Percentiles rank a stretch among this genome's conserved stretches.
Conservation (phyloP, 2,329 filamentous ascomycete genomes). For the Didymella pinodella region DNA sequence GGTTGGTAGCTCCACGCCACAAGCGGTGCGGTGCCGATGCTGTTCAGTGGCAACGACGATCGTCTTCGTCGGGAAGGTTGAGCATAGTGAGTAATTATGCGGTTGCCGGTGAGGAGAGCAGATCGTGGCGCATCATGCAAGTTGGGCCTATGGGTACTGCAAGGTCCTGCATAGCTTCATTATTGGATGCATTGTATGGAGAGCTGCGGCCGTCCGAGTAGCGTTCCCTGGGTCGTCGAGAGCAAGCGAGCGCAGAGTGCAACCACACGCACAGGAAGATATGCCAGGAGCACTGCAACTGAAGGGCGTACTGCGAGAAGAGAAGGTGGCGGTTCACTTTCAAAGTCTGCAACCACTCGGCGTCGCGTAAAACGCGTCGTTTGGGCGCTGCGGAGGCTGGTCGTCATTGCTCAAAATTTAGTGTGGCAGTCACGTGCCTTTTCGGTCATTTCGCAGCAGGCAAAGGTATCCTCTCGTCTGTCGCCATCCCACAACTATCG, state of each 20-base stretch:
- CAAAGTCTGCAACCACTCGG: not conserved
- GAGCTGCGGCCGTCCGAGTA: constrained; percentile 2
- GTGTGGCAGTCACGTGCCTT: constrained; percentile 15
- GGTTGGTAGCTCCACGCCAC: not conserved
- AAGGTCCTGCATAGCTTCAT: constrained; percentile 4
- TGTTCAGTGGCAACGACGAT: not conserved
- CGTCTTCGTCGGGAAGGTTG: not conserved
- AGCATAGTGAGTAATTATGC: not conserved
- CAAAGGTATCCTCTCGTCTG: constrained; percentile 19
- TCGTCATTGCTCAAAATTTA: constrained; percentile 21
- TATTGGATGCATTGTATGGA: constrained; percentile 2
- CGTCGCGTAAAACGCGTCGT: constrained; percentile 19
- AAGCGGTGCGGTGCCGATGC: not conserved
- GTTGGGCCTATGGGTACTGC: not conserved
- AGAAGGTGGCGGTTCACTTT: constrained; percentile 1
- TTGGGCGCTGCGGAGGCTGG: constrained; percentile 17
- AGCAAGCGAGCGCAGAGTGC: constrained; percentile 9
- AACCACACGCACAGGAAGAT: constrained; percentile 4
- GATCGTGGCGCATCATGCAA: not conserved
- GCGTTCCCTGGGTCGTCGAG: constrained; percentile 5
- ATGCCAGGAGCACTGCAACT: not conserved
- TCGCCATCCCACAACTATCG: constrained; percentile 24
- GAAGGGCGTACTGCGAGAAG: not conserved
- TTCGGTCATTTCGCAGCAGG: constrained; percentile 18
- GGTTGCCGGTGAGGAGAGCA: not conserved